Evolutionary conservation across 2,329 filamentous ascomycete genomes (phyloP).

Genomic region (Arthrobotrys entomopaga): DNA sequence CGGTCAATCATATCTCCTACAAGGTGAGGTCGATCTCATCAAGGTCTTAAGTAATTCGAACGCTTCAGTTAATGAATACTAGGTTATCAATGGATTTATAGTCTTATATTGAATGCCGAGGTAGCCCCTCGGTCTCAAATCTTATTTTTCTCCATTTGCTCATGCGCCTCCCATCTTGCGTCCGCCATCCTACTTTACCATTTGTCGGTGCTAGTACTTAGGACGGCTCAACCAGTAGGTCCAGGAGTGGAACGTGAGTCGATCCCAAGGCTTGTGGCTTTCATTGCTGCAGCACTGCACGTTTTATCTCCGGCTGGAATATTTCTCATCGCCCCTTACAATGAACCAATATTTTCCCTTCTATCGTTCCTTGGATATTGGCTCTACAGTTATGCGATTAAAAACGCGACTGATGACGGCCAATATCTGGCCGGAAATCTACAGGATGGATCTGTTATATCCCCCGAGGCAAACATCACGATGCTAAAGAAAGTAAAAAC

Average conservation of each 20-base stretch:
- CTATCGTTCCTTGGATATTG: slow-evolving; percentile 79
- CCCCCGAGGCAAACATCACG: no score
- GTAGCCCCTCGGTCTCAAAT: slow-evolving; percentile 38
- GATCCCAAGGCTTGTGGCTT: slow-evolving; percentile 66
- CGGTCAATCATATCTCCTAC: slow-evolving; percentile 42
- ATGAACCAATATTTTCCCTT: slow-evolving; percentile 81
- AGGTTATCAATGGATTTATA: slow-evolving; percentile 30
- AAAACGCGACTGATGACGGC: slow-evolving; percentile 60
- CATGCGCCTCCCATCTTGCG: slow-evolving; percentile 78
- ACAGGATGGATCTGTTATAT: no score
- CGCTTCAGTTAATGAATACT: slow-evolving; percentile 16
- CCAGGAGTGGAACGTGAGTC: slow-evolving; percentile 6
- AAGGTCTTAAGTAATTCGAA: background rate
- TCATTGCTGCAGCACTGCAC: slow-evolving; percentile 78
- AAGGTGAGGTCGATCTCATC: slow-evolving; percentile 17
- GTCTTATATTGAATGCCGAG: slow-evolving; percentile 13
- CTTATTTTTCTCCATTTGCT: slow-evolving; percentile 72
- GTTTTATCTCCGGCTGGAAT: slow-evolving; percentile 86
- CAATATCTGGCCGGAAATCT: slow-evolving; percentile 5
- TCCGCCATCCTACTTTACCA: slow-evolving; percentile 78
- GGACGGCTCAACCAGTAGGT: slow-evolving; percentile 24
- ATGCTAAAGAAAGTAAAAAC: no score
- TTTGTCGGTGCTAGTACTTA: slow-evolving; percentile 71
- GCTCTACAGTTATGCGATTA: slow-evolving; percentile 69
- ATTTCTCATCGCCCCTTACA: slow-evolving; percentile 87